phyloP scores from a whole-genome alignment of 2,329 filamentous ascomycete species.

The Apiospora saccharicola region DNA sequence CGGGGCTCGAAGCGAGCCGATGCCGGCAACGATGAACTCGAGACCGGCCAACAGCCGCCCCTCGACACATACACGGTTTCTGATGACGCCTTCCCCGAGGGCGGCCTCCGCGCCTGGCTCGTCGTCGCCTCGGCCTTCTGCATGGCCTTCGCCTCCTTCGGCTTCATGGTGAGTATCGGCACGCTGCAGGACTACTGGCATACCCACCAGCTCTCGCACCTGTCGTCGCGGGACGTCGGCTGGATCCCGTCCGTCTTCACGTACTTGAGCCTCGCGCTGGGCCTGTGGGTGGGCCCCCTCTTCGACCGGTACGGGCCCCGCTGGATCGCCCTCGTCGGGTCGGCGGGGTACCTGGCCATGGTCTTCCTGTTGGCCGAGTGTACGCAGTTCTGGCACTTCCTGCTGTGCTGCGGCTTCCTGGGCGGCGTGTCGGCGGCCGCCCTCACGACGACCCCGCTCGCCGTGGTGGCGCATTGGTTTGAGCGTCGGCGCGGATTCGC shows the following conservation, averaged over 20 bases:
- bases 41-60: not conserved
- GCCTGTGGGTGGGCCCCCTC: slow-evolving; percentile 56
- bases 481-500: slow-evolving; percentile 35
- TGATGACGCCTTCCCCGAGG: slow-evolving; percentile 23
- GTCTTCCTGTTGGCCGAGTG: slow-evolving; percentile 41
- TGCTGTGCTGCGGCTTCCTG: slow-evolving; percentile 52
- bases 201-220: slow-evolving; percentile 50
- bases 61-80: not conserved
- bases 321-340: slow-evolving; percentile 47
- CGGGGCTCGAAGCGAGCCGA: not conserved
- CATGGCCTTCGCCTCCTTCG: slow-evolving; percentile 32
- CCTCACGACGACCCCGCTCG: slow-evolving; percentile 45
- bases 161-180: slow-evolving; percentile 57
- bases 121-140: slow-evolving; percentile 18
- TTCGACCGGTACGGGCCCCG: slow-evolving; percentile 56
- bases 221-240: slow-evolving; percentile 53
- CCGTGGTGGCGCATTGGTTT: slow-evolving; percentile 43
- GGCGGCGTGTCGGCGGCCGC: slow-evolving; percentile 51
- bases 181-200: slow-evolving; percentile 56
- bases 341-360: slow-evolving; percentile 41
- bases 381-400: slow-evolving; percentile 44
- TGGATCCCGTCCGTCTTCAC: slow-evolving; percentile 58
- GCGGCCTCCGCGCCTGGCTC: slow-evolving; percentile 24
- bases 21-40: not conserved
- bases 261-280: slow-evolving; percentile 52